Conservation (phyloP, 345 rosid genomes). For the Leavenworthia alabamica region DNA sequence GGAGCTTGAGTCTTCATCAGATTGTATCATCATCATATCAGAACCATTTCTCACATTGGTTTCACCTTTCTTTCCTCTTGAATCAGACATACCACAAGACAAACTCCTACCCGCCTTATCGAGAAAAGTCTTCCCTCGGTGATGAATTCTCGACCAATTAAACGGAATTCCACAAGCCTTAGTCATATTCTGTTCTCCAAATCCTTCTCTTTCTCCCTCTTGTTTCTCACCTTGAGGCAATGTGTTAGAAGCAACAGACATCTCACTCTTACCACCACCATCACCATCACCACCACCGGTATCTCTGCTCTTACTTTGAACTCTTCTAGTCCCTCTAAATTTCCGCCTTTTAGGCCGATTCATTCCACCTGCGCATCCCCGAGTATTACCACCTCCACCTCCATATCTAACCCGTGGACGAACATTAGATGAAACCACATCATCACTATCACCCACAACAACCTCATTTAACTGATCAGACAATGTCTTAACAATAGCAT, state of each 20-base stretch:
- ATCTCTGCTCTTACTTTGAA: constrained; percentile 40
- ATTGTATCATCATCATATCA: constrained; percentile 54
- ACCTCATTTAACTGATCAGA: constrained; percentile 62
- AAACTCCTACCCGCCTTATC: constrained; percentile 96
- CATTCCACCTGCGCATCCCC: constrained; percentile 38
- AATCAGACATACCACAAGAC: constrained; percentile 83
- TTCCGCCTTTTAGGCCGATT: constrained; percentile 63
- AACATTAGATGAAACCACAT: constrained; percentile 66
- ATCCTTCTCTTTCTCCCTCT: constrained; percentile 47
- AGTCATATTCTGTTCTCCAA: constrained; percentile 43
- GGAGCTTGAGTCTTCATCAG: constrained; percentile 60
- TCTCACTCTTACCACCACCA: constrained; percentile 61
- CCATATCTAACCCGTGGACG: constrained; percentile 40
- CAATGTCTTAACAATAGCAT: constrained; percentile 44
- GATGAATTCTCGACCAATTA: constrained; percentile 97
- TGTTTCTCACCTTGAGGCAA: constrained; percentile 49
- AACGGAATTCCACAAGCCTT: constrained; percentile 91
- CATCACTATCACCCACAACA: constrained; percentile 57
- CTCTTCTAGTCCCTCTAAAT: constrained; percentile 62
- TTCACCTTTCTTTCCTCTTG: constrained; percentile 55
- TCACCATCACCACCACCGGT: constrained; percentile 23
- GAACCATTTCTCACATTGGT: constrained; percentile 51
- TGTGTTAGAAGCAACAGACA: constrained; percentile 86
- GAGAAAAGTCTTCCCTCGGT: constrained; percentile 76
- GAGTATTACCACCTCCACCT: constrained; percentile 25